A percentile compares a stretch with the other conserved stretches of the same genome.
Conservation (phyloP, 805 yeast genomes). For the Lachancea fermentati region DNA sequence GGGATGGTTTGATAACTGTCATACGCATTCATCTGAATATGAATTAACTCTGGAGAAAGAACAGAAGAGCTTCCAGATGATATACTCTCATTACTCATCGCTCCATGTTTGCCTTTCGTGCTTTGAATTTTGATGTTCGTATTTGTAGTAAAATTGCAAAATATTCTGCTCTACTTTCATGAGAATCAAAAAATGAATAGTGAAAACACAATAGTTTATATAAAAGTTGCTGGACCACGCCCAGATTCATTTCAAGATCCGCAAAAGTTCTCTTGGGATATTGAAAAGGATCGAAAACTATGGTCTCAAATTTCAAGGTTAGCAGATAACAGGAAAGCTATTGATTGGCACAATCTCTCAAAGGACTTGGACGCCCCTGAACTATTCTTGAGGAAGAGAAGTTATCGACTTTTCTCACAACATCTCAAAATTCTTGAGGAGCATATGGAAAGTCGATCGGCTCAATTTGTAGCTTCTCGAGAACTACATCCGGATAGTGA, state of each 20-base stretch:
- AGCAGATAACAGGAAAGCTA: slow-evolving; percentile 18
- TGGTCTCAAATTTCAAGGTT: slow-evolving; percentile 27
- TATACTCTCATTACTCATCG: slow-evolving; percentile 17
- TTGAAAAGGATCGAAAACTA: slow-evolving; percentile 29
- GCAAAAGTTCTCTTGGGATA: slow-evolving; percentile 29
- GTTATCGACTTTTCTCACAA: slow-evolving; percentile 24
- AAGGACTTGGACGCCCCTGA: slow-evolving; percentile 33
- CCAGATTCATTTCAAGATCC: slow-evolving; percentile 39
- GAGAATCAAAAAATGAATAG: slow-evolving; percentile 19
- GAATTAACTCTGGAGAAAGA: slow-evolving; percentile 22
- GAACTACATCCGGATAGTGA: neutral
- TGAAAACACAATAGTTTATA: slow-evolving; percentile 35
- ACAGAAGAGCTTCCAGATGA: slow-evolving; percentile 10
- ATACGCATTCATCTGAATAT: slow-evolving; percentile 54
- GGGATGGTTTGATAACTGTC: slow-evolving; percentile 65
- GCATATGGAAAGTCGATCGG: slow-evolving; percentile 16
- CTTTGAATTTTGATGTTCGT: neutral
- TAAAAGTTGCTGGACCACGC: slow-evolving; percentile 40
- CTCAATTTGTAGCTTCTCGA: neutral
- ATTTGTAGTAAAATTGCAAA: no score
- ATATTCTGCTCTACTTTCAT: neutral
- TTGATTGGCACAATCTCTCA: slow-evolving; percentile 32
- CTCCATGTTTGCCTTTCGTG: slow-evolving; percentile 1
- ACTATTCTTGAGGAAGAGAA: slow-evolving; percentile 25
- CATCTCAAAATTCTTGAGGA: slow-evolving; percentile 24